These are phyloP conservation scores for Trichophyton rubrum DNA, from an alignment of 2,329 filamentous ascomycete species.

Conservation along the genomic window DNA sequence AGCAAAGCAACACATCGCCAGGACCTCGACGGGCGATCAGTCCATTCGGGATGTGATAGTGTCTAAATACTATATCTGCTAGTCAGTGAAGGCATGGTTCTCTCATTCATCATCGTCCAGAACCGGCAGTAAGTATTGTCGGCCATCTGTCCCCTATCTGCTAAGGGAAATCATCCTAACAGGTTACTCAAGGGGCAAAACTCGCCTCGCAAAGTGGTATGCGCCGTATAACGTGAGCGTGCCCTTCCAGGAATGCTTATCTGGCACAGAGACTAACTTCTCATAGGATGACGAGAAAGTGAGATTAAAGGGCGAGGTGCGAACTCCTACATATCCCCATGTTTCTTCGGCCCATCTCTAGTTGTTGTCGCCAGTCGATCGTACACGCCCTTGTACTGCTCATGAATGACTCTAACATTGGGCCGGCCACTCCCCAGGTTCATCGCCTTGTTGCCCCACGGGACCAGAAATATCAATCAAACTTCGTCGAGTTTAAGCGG, in stretches of 20 bases:
- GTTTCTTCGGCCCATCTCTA: neutral
- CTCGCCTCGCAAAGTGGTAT: conserved; percentile 97
- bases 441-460: conserved; percentile 94
- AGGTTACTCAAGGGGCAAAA: conserved; percentile 64
- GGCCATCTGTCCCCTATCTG: neutral
- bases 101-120: conserved; percentile 82
- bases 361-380: neutral
- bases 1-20: neutral
- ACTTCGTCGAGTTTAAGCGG: conserved; percentile 75
- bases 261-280: neutral
- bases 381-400: too few relatives aligned
- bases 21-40: neutral
- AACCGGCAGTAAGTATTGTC: conserved; percentile 58
- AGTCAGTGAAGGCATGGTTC: conserved; percentile 37
- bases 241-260: neutral
- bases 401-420: neutral
- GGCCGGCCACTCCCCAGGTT: conserved; percentile 42
- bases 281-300: conserved; percentile 87
- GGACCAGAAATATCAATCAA: conserved; percentile 98
- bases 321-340: conserved; percentile 12
- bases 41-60: conserved; percentile 1
- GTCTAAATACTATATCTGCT: neutral
- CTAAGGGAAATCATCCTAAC: neutral
- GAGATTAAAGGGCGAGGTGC: conserved; percentile 91
- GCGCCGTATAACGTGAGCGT: conserved; percentile 67